A percentile compares a stretch with the other conserved stretches of the same genome.
These are phyloP conservation scores for Nakazawaea wickerhamii DNA, from an alignment of 805 yeast genomes.

Conservation along the genomic window DNA sequence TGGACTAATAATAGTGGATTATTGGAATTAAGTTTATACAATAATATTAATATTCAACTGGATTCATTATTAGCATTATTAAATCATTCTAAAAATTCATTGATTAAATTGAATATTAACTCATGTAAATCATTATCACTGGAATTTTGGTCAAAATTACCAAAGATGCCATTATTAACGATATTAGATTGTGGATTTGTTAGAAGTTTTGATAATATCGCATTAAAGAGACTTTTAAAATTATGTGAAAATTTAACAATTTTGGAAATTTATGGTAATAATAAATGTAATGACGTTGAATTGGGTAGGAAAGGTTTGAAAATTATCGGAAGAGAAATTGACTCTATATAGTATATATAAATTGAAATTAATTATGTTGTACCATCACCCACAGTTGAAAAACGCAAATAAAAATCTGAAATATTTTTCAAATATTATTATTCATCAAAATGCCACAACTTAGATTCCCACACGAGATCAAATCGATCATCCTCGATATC, in stretches of 20 bases:
- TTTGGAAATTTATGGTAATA: constrained; percentile 78
- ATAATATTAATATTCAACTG: constrained; percentile 66
- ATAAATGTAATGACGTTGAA: constrained; percentile 56
- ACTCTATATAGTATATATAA: constrained; percentile 33
- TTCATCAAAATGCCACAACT: constrained; percentile 1
- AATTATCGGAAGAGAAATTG: constrained; percentile 73
- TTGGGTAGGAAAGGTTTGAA: constrained; percentile 47
- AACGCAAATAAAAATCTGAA: not conserved
- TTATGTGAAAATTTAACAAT: constrained; percentile 58
- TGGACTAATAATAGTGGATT: constrained; percentile 58
- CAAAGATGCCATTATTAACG: constrained; percentile 53
- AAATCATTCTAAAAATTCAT: constrained; percentile 55
- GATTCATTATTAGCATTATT: constrained; percentile 54
- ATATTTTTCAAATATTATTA: not conserved
- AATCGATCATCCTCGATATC: constrained; percentile 57
- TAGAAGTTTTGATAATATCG: constrained; percentile 64
- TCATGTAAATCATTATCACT: constrained; percentile 57
- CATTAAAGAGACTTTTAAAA: constrained; percentile 50
- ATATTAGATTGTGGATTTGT: constrained; percentile 77
- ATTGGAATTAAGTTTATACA: constrained; percentile 50
- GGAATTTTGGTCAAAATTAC: constrained; percentile 35
- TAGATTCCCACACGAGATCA: constrained; percentile 2
- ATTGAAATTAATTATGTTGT: not conserved
- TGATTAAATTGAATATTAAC: constrained; percentile 69
- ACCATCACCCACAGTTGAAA: not conserved